These are phyloP conservation scores for Cladosporium velox DNA, from an alignment of 2,329 filamentous ascomycete species.

Conservation along the genomic window DNA sequence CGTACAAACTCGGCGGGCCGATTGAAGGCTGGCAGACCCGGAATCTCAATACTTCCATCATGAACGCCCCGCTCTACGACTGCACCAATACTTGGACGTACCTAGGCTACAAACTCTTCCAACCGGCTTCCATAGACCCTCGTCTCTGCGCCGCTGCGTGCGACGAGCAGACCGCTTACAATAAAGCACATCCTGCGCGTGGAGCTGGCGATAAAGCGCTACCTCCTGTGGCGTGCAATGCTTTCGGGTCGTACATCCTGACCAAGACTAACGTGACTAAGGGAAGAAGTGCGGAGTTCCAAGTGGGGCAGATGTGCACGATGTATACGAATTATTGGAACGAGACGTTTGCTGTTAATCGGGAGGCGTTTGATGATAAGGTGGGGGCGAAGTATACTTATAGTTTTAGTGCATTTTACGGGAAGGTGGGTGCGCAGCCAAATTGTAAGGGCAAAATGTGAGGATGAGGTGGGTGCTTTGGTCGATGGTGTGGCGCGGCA, in stretches of 20 bases:
- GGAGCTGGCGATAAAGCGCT: too few species aligned
- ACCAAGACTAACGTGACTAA: slow-evolving; percentile 13
- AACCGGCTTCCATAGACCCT: slow-evolving; percentile 33
- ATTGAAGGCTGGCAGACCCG: slow-evolving; percentile 12
- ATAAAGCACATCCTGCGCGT: not conserved
- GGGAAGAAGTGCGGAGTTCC: not conserved
- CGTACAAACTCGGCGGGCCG: slow-evolving; percentile 26
- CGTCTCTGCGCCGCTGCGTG: slow-evolving; percentile 36
- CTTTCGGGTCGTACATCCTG: slow-evolving; percentile 17
- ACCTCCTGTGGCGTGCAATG: not conserved
- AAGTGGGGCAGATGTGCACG: slow-evolving; percentile 15
- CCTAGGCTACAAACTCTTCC: slow-evolving; percentile 33
- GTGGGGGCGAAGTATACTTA: slow-evolving; percentile 1
- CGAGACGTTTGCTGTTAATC: slow-evolving; percentile 1
- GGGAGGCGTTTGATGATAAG: not conserved
- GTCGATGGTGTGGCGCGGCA: not conserved
- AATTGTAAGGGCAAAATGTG: not conserved
- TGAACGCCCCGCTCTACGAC: slow-evolving; percentile 21
- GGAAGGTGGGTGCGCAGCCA: not conserved
- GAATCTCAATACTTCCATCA: not conserved
- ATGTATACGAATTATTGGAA: slow-evolving; percentile 14
- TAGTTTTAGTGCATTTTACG: slow-evolving; percentile 8
- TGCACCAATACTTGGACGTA: slow-evolving; percentile 29
- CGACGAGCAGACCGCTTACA: slow-evolving; percentile 22
- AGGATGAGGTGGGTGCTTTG: not conserved